Conservation (phyloP, 257 asterid genomes). For the Solanum pinnatisectum region DNA sequence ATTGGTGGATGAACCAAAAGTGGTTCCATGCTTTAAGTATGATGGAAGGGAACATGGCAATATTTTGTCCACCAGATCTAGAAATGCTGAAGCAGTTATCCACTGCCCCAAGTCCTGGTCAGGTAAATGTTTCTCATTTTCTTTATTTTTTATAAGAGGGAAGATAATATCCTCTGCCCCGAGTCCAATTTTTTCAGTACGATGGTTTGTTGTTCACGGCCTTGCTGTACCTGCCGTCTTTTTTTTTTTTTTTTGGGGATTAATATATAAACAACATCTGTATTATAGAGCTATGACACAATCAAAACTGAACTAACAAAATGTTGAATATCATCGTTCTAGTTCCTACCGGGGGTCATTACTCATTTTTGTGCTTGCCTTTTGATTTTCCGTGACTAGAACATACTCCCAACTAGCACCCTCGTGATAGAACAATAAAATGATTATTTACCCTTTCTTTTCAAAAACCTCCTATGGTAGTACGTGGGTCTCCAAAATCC, state of each 20-base stretch:
- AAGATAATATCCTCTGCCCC: conserved; percentile 17
- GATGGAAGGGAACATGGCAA: conserved; percentile 31
- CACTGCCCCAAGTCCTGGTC: conserved; percentile 28
- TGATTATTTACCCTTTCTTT: background rate
- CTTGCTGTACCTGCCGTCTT: background rate
- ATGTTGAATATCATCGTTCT: background rate
- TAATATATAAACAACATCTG: background rate
- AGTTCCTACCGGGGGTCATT: background rate
- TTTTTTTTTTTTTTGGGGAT: background rate
- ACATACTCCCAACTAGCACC: background rate
- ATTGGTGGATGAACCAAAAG: conserved; percentile 91
- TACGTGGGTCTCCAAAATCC: background rate
- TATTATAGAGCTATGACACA: background rate
- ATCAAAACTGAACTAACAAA: background rate
- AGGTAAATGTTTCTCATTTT: conserved; percentile 29
- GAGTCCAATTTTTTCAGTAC: background rate
- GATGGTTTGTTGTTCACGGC: background rate
- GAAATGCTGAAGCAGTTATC: conserved; percentile 43
- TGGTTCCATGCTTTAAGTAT: conserved; percentile 55
- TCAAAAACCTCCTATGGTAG: background rate
- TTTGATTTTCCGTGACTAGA: background rate
- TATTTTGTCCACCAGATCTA: conserved; percentile 39
- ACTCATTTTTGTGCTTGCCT: background rate
- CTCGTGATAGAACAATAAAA: background rate
- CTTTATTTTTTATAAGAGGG: background rate